Conservation (phyloP, 1,284 basidiomycete species). For the Rhodotorula sp. region DNA sequence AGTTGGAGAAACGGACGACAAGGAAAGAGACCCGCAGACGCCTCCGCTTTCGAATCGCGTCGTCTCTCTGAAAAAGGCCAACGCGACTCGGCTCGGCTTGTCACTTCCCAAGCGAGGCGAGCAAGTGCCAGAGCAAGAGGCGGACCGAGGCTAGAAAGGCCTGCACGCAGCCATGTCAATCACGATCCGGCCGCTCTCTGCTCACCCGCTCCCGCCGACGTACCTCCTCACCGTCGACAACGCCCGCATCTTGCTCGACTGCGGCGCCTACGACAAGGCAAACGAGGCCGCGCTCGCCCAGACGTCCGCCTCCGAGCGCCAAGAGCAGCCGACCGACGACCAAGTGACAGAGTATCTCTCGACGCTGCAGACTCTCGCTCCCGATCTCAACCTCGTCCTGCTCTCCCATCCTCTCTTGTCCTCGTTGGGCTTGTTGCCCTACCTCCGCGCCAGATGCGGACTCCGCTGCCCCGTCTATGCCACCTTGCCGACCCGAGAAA, state of each 20-base stretch:
- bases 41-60: no score
- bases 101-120: no score
- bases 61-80: no score
- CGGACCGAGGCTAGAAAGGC: no score
- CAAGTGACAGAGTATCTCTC: conserved; percentile 27
- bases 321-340: neutral
- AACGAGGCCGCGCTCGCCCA: conserved; percentile 12
- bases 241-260: conserved; percentile 88
- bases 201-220: conserved; percentile 48
- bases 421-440: conserved; percentile 68
- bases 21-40: no score
- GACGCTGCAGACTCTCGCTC: conserved; percentile 57
- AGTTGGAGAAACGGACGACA: no score
- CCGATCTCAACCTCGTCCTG: conserved; percentile 79
- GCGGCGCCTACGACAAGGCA: conserved; percentile 57
- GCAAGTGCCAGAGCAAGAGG: no score
- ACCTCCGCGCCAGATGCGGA: conserved; percentile 65
- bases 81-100: no score
- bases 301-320: neutral
- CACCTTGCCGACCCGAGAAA: conserved; percentile 92
- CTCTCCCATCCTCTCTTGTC: conserved; percentile 89
- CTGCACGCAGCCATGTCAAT: no score
- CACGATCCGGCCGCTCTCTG: conserved; percentile 39
- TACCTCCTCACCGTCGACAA: conserved; percentile 95
- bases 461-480: conserved; percentile 91